Base-by-base conservation (phyloP, 176 grass and related monocot genomes). In the Themeda triandra region DNA sequence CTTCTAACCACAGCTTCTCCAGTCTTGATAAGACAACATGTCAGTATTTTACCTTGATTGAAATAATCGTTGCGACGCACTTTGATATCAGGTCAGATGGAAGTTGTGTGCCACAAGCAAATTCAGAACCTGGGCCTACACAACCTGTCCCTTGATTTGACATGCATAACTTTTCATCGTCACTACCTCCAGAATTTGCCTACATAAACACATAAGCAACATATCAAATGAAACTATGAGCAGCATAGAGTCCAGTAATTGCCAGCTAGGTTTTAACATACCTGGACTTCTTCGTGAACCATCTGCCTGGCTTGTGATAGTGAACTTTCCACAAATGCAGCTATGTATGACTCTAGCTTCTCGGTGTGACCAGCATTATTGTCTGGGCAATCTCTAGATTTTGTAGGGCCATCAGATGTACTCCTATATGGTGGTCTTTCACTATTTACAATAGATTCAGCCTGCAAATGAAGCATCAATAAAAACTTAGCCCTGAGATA, bases 41-140 rank as follows among this genome's bases (percentile, higher is more conserved):
- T 2, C 27, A 49, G 53, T 83, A 37, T 77, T 68, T 83, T 91
- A 89, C 92, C 86, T 89, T 84, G 65, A 94, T 91, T 66, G 89
- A 83, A 76, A 91, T 6, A 42, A 84, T 14, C 5, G 89, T 88
- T 29, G 89, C 79, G 31, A 91, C 30, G 71, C 92, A 94, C n/a
- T 86, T 86, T 14, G 33, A 39, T 81, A 89, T 89, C 75, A 94
- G 66, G 63, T 84, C 70, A 31, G 65, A 63, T 15, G 71, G 86
- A 80, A 86, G 45, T 41, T 75, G 62, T 3, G 6, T n/a, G 67
- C 71, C 69, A 84, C 13, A 8, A 37, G 37, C 44, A 46, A 8
- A 63, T 39, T 82, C 71, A 48, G 59, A 69, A 48, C 56, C 82
- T 35, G 12, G 56, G 14, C 33, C 53, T 71, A 14, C 25, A 86